phyloP scores from a whole-genome alignment of 768 basidiomycete genomes.

The Russula sp. region DNA sequence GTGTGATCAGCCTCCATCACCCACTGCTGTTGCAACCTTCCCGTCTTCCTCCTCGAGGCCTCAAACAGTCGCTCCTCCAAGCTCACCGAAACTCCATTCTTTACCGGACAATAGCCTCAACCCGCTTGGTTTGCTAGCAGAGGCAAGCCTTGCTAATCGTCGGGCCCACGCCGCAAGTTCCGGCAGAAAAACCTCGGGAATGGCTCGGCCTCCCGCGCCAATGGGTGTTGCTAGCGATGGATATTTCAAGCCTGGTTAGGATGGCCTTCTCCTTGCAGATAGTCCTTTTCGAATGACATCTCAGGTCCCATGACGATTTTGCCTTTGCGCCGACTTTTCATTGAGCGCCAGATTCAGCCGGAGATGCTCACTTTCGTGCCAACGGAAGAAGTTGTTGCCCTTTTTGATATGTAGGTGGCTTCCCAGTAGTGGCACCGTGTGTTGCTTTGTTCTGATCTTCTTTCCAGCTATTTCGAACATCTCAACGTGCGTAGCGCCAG shows the following conservation, averaged over 20 bases:
- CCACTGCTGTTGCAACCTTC: background rate
- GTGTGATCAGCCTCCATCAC: slow-evolving; percentile 14
- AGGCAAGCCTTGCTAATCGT: slow-evolving; percentile 76
- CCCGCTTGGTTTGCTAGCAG: slow-evolving; percentile 86
- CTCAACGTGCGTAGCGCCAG: slow-evolving; percentile 48
- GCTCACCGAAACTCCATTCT: slow-evolving; percentile 82
- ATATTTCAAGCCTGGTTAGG: slow-evolving; percentile 81
- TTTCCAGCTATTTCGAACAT: slow-evolving; percentile 61
- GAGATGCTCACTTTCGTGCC: slow-evolving; percentile 87
- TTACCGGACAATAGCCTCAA: slow-evolving; percentile 90
- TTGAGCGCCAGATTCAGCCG: slow-evolving; percentile 85
- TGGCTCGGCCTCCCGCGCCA: slow-evolving; percentile 28
- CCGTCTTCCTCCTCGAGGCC: slow-evolving; percentile 27
- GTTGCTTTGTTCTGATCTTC: slow-evolving; percentile 10
- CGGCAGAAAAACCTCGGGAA: slow-evolving; percentile 5
- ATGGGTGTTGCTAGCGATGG: slow-evolving; percentile 79
- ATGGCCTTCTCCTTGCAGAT: background rate
- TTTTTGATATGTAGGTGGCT: slow-evolving; percentile 78
- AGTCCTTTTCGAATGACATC: slow-evolving; percentile 5
- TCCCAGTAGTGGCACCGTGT: background rate
- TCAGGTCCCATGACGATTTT: slow-evolving; percentile 83
- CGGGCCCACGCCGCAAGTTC: slow-evolving; percentile 40
- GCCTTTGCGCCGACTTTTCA: slow-evolving; percentile 73
- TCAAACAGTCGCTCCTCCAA: slow-evolving; percentile 29
- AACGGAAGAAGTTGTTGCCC: slow-evolving; percentile 82